Conservation (phyloP, 2,329 filamentous ascomycete species). For the Ceratocystiopsis minuta region DNA sequence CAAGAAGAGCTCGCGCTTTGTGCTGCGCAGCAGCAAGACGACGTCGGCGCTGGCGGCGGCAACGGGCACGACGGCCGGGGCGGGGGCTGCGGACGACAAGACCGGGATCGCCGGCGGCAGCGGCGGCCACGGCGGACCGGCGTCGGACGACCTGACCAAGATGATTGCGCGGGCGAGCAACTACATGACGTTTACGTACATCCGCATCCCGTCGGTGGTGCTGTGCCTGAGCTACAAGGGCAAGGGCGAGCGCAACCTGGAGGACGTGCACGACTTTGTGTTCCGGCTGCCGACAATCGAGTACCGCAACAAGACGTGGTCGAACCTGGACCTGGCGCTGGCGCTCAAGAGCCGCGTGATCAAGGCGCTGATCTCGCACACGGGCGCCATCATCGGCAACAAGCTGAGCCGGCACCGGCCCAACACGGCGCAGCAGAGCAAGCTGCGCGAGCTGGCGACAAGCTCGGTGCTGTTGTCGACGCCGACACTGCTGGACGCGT, state of each 20-base stretch:
- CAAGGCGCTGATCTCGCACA: constrained; percentile 83
- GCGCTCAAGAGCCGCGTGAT: constrained; percentile 90
- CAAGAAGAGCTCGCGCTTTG: constrained; percentile 37
- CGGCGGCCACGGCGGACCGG: too few relatives aligned
- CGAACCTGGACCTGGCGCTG: constrained; percentile 82
- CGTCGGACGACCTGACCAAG: constrained; percentile 75
- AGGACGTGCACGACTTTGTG: constrained; percentile 94
- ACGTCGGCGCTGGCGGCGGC: too few relatives aligned
- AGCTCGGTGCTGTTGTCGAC: constrained; percentile 46
- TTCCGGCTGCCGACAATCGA: constrained; percentile 89
- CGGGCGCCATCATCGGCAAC: constrained; percentile 91
- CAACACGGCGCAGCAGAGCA: constrained; percentile 57
- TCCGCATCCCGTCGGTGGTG: constrained; percentile 88
- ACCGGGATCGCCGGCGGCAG: too few relatives aligned
- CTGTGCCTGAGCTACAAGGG: constrained; percentile 94
- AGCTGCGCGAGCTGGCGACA: constrained; percentile 68
- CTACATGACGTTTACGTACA: constrained; percentile 93
- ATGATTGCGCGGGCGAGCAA: constrained; percentile 93
- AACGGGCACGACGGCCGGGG: too few relatives aligned
- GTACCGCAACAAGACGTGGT: constrained; percentile 98
- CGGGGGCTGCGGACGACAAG: too few relatives aligned
- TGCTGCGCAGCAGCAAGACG: constrained; percentile 24
- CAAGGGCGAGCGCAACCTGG: constrained; percentile 83
- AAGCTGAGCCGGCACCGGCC: constrained; percentile 86
- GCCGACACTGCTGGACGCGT: constrained; percentile 19